phyloP scores from a whole-genome alignment of 1,284 basidiomycete species.

The Xerocomus amazonicus region DNA sequence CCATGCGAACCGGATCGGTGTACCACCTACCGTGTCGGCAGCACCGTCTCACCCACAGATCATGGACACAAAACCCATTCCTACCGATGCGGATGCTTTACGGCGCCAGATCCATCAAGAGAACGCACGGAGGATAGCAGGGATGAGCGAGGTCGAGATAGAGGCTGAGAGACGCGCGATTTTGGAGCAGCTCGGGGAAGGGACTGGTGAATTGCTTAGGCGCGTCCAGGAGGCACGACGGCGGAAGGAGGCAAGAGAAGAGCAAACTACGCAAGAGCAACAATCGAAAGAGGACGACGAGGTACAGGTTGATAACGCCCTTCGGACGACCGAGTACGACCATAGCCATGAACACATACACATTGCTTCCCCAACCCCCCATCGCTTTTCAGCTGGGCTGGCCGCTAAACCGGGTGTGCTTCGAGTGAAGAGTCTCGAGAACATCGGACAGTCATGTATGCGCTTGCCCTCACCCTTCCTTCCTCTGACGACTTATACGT shows the following conservation, averaged over 20 bases:
- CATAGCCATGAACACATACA: neutral
- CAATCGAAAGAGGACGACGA: neutral
- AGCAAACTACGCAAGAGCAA: neutral
- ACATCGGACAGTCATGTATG: constrained; percentile 21
- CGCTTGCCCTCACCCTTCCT: constrained; percentile 1
- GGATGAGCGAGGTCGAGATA: constrained; percentile 46
- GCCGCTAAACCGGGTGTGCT: constrained; percentile 27
- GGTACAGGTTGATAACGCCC: neutral
- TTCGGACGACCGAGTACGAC: neutral
- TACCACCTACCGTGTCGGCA: constrained; percentile 25
- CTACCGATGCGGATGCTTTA: constrained; percentile 19
- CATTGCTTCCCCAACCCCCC: constrained; percentile 17
- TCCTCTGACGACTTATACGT: neutral
- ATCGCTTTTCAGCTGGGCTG: constrained; percentile 10
- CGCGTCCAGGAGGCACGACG: constrained; percentile 41
- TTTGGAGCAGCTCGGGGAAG: constrained; percentile 51
- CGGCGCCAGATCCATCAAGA: constrained; percentile 37
- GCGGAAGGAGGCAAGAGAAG: constrained; percentile 16
- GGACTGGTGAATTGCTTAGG: constrained; percentile 45
- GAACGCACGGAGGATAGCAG: constrained; percentile 40
- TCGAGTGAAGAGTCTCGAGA: constrained; percentile 32
- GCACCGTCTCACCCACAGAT: neutral
- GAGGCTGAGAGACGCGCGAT: constrained; percentile 47
- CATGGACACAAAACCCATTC: constrained; percentile 14
- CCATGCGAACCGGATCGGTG: constrained; percentile 18